These are phyloP conservation scores for Eucalyptus cloeziana DNA, from an alignment of 345 rosid species.

Conservation along the genomic window DNA sequence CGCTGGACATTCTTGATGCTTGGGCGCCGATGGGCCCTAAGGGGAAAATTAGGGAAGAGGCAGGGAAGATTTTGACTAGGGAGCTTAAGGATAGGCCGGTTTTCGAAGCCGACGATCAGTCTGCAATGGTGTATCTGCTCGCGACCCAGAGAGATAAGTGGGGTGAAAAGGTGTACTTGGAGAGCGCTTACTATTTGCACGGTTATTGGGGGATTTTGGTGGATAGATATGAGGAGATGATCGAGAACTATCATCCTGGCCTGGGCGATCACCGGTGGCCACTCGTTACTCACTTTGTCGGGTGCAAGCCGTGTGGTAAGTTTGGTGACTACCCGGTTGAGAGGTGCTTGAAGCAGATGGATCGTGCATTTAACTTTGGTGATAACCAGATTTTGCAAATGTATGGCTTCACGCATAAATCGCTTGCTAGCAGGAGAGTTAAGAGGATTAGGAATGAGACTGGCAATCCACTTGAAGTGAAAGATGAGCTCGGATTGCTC, in stretches of 20 bases:
- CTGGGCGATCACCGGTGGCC: conserved; percentile 58
- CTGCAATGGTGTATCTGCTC: conserved; percentile 48
- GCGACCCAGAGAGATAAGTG: conserved; percentile 39
- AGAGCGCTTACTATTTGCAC: conserved; percentile 43
- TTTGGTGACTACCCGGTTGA: conserved; percentile 56
- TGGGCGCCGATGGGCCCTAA: conserved; percentile 59
- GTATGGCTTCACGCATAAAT: conserved; percentile 35
- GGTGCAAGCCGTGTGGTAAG: conserved; percentile 60
- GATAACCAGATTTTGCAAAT: conserved; percentile 49
- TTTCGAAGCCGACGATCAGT: conserved; percentile 58
- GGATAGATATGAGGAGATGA: conserved; percentile 53
- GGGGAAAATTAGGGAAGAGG: conserved; percentile 48
- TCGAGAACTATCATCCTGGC: conserved; percentile 56
- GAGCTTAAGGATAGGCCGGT: conserved; percentile 46
- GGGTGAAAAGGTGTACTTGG: conserved; percentile 43
- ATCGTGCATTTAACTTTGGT: conserved; percentile 47
- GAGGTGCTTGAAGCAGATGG: conserved; percentile 62
- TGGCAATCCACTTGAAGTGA: conserved; percentile 19
- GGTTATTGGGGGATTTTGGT: conserved; percentile 64
- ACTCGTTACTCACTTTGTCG: conserved; percentile 52
- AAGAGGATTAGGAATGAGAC: conserved; percentile 33
- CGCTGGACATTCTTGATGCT: conserved; percentile 33
- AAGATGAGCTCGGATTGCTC: conserved; percentile 29
- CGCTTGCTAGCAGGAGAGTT: conserved; percentile 25
- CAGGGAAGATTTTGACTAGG: conserved; percentile 42